Evolutionary conservation across 192 early-diverging fungal genomes (phyloP).

Genomic region (Podila verticillata): DNA sequence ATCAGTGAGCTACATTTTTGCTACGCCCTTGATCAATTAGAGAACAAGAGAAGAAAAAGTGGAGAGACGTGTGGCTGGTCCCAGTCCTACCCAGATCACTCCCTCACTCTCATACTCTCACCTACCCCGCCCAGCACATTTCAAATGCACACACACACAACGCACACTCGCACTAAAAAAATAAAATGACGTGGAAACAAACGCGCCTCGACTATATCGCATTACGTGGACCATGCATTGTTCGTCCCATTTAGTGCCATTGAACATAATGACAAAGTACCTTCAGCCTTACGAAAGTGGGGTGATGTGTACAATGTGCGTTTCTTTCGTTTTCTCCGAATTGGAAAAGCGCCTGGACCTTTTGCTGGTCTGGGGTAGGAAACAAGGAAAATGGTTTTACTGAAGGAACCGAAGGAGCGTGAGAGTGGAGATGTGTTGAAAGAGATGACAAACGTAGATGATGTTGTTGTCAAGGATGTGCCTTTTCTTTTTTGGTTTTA

Average conservation of each 20-base stretch:
- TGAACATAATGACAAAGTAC: slow-evolving; percentile 6
- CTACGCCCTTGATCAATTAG: background rate
- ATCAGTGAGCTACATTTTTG: background rate
- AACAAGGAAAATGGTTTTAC: too few relatives aligned
- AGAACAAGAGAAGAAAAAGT: background rate
- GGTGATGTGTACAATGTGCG: slow-evolving; percentile 3
- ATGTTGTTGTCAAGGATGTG: background rate
- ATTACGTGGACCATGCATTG: background rate
- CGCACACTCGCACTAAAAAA: background rate
- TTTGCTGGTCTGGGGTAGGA: too few relatives aligned
- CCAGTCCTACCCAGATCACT: background rate
- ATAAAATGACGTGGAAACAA: background rate
- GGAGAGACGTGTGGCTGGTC: background rate
- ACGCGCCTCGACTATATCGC: background rate
- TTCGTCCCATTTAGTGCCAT: background rate
- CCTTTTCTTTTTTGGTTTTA: slow-evolving; percentile 1
- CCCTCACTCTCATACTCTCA: background rate
- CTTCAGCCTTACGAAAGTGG: background rate
- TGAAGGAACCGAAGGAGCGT: too few relatives aligned
- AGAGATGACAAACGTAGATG: background rate
- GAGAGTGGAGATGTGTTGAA: too few relatives aligned
- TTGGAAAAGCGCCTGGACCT: too few relatives aligned
- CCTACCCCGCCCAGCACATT: background rate
- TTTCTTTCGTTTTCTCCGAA: background rate
- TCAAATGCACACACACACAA: background rate